Evolutionary conservation across 495 filamentous ascomycete species (phyloP).

Genomic region (Margaritispora aquatica): DNA sequence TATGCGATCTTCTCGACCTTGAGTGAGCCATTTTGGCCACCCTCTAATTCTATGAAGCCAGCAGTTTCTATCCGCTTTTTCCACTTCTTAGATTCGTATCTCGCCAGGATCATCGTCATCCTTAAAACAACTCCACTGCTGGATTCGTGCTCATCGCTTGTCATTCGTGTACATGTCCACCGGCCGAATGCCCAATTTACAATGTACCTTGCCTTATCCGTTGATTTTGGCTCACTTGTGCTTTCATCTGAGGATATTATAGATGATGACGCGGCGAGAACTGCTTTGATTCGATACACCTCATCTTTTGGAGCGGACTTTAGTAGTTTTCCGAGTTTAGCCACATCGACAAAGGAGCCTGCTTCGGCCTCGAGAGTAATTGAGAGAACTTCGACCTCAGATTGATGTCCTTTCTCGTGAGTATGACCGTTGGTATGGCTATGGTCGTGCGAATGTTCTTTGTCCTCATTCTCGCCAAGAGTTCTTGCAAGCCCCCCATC

Average conservation of each 20-base stretch:
- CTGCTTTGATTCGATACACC: slow-evolving; percentile 91
- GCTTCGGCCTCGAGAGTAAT: slow-evolving; percentile 47
- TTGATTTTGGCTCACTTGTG: not conserved
- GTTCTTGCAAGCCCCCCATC: slow-evolving; percentile 70
- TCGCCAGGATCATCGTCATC: slow-evolving; percentile 79
- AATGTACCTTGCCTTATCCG: slow-evolving; percentile 51
- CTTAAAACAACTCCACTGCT: slow-evolving; percentile 49
- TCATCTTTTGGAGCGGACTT: slow-evolving; percentile 75
- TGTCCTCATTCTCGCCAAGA: slow-evolving; percentile 33
- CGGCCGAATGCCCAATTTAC: slow-evolving; percentile 97
- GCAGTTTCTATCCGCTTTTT: slow-evolving; percentile 70
- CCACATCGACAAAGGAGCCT: slow-evolving; percentile 48
- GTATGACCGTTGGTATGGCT: slow-evolving; percentile 31
- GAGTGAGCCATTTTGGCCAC: slow-evolving; percentile 31
- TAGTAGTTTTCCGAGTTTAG: slow-evolving; percentile 61
- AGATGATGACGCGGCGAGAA: slow-evolving; percentile 52
- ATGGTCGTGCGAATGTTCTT: slow-evolving; percentile 29
- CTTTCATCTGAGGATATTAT: slow-evolving; percentile 58
- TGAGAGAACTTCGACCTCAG: slow-evolving; percentile 85
- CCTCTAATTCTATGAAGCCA: slow-evolving; percentile 48
- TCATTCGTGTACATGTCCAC: slow-evolving; percentile 76
- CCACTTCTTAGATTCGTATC: slow-evolving; percentile 84
- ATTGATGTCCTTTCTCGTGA: slow-evolving; percentile 56
- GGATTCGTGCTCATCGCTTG: slow-evolving; percentile 37
- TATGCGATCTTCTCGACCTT: slow-evolving; percentile 35